A percentile compares a stretch with the other conserved stretches of the same genome.
phyloP scores from a whole-genome alignment of 805 yeast genomes.

The Candida taoyuanica region DNA sequence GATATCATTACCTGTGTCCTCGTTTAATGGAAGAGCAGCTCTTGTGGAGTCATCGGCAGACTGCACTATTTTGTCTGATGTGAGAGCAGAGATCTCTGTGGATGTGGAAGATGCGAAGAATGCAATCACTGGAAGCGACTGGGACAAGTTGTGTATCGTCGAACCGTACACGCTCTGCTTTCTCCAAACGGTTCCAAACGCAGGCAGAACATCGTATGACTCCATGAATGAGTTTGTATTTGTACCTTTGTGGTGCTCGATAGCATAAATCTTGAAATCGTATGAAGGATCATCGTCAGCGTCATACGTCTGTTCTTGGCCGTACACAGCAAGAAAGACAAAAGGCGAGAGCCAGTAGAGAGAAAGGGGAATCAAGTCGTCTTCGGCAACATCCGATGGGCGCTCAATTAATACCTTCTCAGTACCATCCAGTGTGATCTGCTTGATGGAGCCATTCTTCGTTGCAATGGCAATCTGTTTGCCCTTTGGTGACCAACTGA shows the following conservation, averaged over 20 bases:
- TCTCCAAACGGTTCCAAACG: slow-evolving; percentile 48
- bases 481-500: slow-evolving; percentile 24
- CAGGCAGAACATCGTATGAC: slow-evolving; percentile 43
- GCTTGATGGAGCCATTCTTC: slow-evolving; percentile 16
- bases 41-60: slow-evolving; percentile 65
- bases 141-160: slow-evolving; percentile 38
- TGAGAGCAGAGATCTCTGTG: slow-evolving; percentile 52
- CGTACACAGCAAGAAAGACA: slow-evolving; percentile 26
- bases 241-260: slow-evolving; percentile 6
- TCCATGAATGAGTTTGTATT: slow-evolving; percentile 25
- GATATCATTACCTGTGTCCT: slow-evolving; percentile 60
- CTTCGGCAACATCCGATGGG: slow-evolving; percentile 19
- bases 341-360: slow-evolving; percentile 16
- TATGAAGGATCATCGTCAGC: slow-evolving; percentile 30
- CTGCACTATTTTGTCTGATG: slow-evolving; percentile 34
- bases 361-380: slow-evolving; percentile 14
- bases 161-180: slow-evolving; percentile 41
- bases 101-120: slow-evolving; percentile 60
- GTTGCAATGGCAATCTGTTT: slow-evolving; percentile 18
- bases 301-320: slow-evolving; percentile 22
- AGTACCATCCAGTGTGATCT: slow-evolving; percentile 11
- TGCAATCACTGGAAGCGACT: slow-evolving; percentile 29
- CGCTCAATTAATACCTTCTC: slow-evolving; percentile 6
- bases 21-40: slow-evolving; percentile 71
- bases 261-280: slow-evolving; percentile 24